Percentiles rank a stretch among this genome's conserved stretches.
phyloP scores from a whole-genome alignment of 2,329 filamentous ascomycete genomes.

The Cercospora zeae-maydis region DNA sequence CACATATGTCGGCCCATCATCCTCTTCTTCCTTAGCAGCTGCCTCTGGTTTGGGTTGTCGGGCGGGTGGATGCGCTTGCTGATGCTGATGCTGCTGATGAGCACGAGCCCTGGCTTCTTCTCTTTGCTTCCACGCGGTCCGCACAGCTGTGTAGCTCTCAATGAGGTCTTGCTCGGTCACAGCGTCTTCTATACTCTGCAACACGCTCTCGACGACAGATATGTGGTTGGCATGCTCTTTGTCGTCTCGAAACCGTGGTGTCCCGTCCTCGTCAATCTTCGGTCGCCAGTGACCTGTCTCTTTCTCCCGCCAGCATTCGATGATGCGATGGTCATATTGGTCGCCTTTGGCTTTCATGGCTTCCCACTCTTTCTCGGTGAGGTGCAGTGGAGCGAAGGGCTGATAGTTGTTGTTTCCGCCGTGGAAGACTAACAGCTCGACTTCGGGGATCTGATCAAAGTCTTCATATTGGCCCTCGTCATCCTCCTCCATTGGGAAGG shows the following conservation, averaged over 20 bases:
- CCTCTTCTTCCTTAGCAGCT: conserved; percentile 18
- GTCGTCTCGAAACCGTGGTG: conserved; percentile 83
- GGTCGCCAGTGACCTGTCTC: conserved; percentile 71
- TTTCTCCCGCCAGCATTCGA: conserved; percentile 83
- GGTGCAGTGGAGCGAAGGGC: conserved; percentile 54
- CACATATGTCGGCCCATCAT: conserved; percentile 28
- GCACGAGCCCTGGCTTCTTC: conserved; percentile 18
- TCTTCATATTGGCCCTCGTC: conserved; percentile 64
- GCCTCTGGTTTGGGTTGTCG: not conserved
- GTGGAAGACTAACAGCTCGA: conserved; percentile 67
- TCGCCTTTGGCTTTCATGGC: conserved; percentile 67
- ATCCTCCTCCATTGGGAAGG: conserved; percentile 71
- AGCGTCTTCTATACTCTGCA: conserved; percentile 82
- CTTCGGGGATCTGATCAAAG: conserved; percentile 74
- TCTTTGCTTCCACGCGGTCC: conserved; percentile 73
- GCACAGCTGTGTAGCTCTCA: conserved; percentile 64
- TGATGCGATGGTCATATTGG: conserved; percentile 78
- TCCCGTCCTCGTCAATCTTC: conserved; percentile 47
- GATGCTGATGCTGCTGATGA: conserved; percentile 20
- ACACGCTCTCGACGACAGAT: conserved; percentile 75
- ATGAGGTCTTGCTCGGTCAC: conserved; percentile 81
- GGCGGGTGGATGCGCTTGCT: conserved; percentile 16
- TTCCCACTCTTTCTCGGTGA: conserved; percentile 80
- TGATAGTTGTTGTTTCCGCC: conserved; percentile 64
- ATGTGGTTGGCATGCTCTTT: conserved; percentile 89